Evolutionary conservation across 2,329 filamentous ascomycete genomes (phyloP).

Genomic region (Daldinia sp.): DNA sequence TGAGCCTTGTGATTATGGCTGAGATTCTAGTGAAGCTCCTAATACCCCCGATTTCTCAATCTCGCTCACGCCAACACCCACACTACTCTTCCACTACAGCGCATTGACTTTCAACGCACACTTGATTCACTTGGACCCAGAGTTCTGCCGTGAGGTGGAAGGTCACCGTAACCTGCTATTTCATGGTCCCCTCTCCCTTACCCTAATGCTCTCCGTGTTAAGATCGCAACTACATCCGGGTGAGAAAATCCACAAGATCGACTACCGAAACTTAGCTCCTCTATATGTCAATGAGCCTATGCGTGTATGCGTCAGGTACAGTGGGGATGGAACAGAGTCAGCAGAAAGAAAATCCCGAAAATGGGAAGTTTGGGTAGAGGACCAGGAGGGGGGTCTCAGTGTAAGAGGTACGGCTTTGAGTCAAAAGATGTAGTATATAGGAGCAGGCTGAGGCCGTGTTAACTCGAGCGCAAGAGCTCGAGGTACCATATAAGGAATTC

Average conservation of each 20-base stretch:
- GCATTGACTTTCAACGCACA: conserved; percentile 94
- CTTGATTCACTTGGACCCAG: conserved; percentile 83
- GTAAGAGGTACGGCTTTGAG: conserved; percentile 67
- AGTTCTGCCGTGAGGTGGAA: conserved; percentile 77
- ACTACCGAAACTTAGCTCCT: conserved; percentile 86
- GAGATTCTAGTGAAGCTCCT: conserved; percentile 49
- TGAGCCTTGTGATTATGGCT: conserved; percentile 17
- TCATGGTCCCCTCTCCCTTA: conserved; percentile 85
- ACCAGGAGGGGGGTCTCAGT: conserved; percentile 69
- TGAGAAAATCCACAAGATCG: conserved; percentile 65
- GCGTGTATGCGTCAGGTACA: conserved; percentile 73
- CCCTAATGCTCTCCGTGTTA: conserved; percentile 79
- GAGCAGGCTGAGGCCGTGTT: neutral
- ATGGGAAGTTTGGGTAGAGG: conserved; percentile 76
- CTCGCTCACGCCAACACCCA: conserved; percentile 72
- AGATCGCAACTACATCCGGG: conserved; percentile 59
- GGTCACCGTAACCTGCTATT: conserved; percentile 82
- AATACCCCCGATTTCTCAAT: conserved; percentile 57
- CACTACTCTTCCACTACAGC: conserved; percentile 89
- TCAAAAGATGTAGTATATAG: neutral
- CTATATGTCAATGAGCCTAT: conserved; percentile 80
- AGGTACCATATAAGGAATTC: neutral
- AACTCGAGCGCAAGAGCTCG: no score
- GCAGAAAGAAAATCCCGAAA: conserved; percentile 38
- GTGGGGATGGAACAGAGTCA: conserved; percentile 31